phyloP scores from a whole-genome alignment of 345 rosid species.

The Erucastrum elatum region DNA sequence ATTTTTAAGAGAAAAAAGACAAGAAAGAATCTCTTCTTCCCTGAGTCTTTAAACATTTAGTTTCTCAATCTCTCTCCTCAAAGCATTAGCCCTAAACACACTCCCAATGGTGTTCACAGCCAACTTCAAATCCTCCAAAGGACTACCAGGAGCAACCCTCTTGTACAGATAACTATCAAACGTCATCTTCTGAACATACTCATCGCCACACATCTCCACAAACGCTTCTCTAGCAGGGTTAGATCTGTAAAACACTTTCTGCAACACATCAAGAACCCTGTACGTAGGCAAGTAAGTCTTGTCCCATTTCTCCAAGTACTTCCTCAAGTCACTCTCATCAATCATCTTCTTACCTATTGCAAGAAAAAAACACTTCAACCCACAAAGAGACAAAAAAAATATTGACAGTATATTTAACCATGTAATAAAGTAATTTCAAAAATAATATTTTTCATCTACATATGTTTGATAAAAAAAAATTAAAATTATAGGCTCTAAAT shows the following conservation, averaged over 20 bases:
- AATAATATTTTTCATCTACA: too few relatives aligned
- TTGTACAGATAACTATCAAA: slow-evolving; percentile 91
- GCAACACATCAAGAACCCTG: slow-evolving; percentile 83
- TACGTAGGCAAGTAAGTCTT: slow-evolving; percentile 93
- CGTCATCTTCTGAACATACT: slow-evolving; percentile 96
- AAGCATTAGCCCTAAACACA: slow-evolving; percentile 92
- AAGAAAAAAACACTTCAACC: not conserved
- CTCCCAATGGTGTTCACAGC: slow-evolving; percentile 93
- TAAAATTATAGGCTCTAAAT: too few relatives aligned
- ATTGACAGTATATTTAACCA: too few relatives aligned
- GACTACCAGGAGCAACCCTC: slow-evolving; percentile 80
- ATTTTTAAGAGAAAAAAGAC: not conserved
- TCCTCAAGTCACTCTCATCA: slow-evolving; percentile 84
- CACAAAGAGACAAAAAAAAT: too few relatives aligned
- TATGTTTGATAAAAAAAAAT: too few relatives aligned
- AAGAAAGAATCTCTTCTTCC: not conserved
- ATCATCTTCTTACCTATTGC: slow-evolving; percentile 65
- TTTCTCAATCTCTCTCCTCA: slow-evolving; percentile 86
- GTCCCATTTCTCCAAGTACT: slow-evolving; percentile 94
- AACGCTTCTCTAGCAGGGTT: slow-evolving; percentile 93
- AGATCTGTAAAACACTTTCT: slow-evolving; percentile 85
- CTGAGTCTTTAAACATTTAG: slow-evolving; percentile 48
- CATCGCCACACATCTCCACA: slow-evolving; percentile 87
- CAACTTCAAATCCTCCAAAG: slow-evolving; percentile 81
- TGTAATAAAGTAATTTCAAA: too few relatives aligned